phyloP scores from a whole-genome alignment of 768 basidiomycete species.

The Amanita pseudoporphyria region DNA sequence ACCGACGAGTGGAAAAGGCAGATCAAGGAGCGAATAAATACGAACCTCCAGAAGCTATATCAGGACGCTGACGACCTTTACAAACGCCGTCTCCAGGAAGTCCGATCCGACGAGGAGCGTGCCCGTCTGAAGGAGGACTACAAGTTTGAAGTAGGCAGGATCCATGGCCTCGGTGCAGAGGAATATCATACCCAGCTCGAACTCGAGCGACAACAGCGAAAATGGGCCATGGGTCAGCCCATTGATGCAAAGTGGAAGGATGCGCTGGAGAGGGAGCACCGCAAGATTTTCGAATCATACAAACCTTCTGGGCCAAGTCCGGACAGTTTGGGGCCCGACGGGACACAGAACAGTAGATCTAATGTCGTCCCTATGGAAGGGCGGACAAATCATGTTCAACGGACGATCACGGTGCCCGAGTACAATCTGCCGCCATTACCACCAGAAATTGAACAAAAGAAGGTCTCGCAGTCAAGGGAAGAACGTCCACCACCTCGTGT shows the following conservation, averaged over 20 bases:
- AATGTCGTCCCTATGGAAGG: neutral
- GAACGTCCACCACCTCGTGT: conserved; percentile 3
- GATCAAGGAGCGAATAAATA: conserved; percentile 8
- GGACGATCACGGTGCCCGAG: neutral
- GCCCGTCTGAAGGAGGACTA: conserved; percentile 3
- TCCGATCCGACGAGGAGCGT: conserved; percentile 4
- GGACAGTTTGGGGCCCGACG: neutral
- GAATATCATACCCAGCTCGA: conserved; percentile 6
- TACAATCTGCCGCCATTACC: conserved; percentile 3
- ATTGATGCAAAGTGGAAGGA: conserved; percentile 8
- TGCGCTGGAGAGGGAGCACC: conserved; percentile 2
- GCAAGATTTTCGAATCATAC: conserved; percentile 6
- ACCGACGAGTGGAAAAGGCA: conserved; percentile 4
- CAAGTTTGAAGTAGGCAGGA: conserved; percentile 1
- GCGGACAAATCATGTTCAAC: neutral
- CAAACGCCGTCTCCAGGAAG: conserved; percentile 3
- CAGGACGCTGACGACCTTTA: conserved; percentile 5
- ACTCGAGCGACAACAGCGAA: conserved; percentile 6
- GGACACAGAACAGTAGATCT: neutral
- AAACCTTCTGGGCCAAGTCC: neutral
- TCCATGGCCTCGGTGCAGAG: conserved; percentile 3
- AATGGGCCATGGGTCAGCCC: conserved; percentile 3
- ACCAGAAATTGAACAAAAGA: conserved; percentile 1
- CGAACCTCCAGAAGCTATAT: conserved; percentile 4
- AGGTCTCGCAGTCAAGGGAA: neutral